These are phyloP conservation scores for Antrodiella citrinella DNA, from an alignment of 768 basidiomycete species.

Conservation along the genomic window DNA sequence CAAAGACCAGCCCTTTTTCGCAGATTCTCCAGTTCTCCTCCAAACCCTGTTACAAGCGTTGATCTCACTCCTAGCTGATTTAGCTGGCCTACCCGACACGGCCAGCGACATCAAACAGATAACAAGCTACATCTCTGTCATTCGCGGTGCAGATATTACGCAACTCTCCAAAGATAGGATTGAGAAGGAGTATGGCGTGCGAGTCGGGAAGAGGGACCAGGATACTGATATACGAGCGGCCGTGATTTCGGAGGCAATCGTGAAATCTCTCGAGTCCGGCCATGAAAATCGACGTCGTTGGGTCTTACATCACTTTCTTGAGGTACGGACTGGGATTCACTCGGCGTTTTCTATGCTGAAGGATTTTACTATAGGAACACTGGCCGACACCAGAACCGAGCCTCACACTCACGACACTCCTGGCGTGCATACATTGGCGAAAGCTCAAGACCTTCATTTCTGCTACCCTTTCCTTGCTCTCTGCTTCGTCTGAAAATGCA, in stretches of 20 bases:
- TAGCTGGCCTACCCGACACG: slow-evolving; percentile 20
- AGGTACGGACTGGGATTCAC: slow-evolving; percentile 32
- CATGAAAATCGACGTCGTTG: slow-evolving; percentile 37
- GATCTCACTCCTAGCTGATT: slow-evolving; percentile 38
- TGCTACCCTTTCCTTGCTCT: slow-evolving; percentile 24
- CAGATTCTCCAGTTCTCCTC: slow-evolving; percentile 37
- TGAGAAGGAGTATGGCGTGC: slow-evolving; percentile 43
- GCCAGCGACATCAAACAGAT: slow-evolving; percentile 28
- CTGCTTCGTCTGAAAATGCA: slow-evolving; percentile 9
- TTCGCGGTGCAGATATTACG: slow-evolving; percentile 40
- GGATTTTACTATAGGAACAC: slow-evolving; percentile 31
- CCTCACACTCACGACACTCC: slow-evolving; percentile 33
- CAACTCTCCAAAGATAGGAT: slow-evolving; percentile 37
- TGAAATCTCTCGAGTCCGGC: slow-evolving; percentile 42
- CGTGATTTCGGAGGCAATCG: slow-evolving; percentile 32
- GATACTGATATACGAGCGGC: slow-evolving; percentile 38
- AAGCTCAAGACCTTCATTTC: slow-evolving; percentile 35
- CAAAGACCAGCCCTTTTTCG: slow-evolving; percentile 34
- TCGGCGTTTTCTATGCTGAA: background rate
- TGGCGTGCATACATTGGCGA: slow-evolving; percentile 38
- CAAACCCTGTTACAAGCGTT: slow-evolving; percentile 45
- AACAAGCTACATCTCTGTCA: slow-evolving; percentile 35
- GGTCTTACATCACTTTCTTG: slow-evolving; percentile 39
- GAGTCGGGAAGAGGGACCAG: slow-evolving; percentile 22
- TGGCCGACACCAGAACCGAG: slow-evolving; percentile 35